Percentiles rank a stretch among this genome's conserved stretches.
These are phyloP conservation scores for Talaromyces albobiverticillius DNA, from an alignment of 2,329 filamentous ascomycete species.

Conservation along the genomic window DNA sequence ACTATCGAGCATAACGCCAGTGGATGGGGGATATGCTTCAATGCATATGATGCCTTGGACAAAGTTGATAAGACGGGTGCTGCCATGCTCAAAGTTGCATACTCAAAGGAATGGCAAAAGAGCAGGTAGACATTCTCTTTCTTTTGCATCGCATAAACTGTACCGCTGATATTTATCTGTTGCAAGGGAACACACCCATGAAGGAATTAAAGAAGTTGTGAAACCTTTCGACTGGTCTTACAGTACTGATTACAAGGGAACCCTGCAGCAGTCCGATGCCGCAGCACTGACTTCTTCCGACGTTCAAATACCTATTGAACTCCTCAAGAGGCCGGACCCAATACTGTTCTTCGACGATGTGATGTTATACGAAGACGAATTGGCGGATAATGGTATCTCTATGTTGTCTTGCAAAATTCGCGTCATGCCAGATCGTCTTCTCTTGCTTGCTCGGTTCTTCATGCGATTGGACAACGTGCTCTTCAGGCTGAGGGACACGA, in stretches of 20 bases:
- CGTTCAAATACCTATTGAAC: conserved; percentile 74
- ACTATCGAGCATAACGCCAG: conserved; percentile 68
- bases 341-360: conserved; percentile 98
- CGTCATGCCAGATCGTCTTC: conserved; percentile 84
- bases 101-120: conserved; percentile 83
- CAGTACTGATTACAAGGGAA: conserved; percentile 81
- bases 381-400: conserved; percentile 95
- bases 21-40: conserved; percentile 79
- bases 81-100: conserved; percentile 88
- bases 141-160: not conserved
- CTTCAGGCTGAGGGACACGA: conserved; percentile 81
- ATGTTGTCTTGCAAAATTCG: conserved; percentile 86
- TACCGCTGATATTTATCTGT: not conserved
- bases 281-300: conserved; percentile 44
- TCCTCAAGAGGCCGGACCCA: conserved; percentile 84
- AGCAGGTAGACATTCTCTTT: conserved; percentile 48
- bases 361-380: conserved; percentile 92
- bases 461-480: conserved; percentile 91
- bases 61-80: conserved; percentile 89
- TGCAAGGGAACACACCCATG: conserved; percentile 69
- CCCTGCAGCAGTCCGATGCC: conserved; percentile 46
- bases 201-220: conserved; percentile 87
- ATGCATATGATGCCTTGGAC: conserved; percentile 82
- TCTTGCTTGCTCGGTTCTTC: conserved; percentile 83
- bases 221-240: conserved; percentile 99